Conservation (phyloP, 2,329 filamentous ascomycete genomes). For the Colletotrichum endophyticum region DNA sequence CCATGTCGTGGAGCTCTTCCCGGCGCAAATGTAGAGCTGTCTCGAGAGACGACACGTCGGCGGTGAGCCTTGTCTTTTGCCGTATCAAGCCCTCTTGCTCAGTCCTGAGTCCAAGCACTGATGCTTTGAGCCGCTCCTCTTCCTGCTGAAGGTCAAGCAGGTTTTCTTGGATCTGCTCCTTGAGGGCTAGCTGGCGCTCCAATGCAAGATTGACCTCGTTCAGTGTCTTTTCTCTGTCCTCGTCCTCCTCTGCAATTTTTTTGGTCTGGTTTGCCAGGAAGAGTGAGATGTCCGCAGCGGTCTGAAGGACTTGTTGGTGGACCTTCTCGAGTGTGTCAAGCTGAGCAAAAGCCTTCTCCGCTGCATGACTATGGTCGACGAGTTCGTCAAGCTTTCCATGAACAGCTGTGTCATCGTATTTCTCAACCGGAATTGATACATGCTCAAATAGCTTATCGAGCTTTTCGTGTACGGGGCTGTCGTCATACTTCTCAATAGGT, state of each 20-base stretch:
- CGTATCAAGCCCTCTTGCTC: slow-evolving; percentile 78
- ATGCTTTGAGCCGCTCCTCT: slow-evolving; percentile 57
- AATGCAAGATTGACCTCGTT: slow-evolving; percentile 82
- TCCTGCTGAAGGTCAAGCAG: slow-evolving; percentile 57
- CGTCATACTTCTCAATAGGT: slow-evolving; percentile 24
- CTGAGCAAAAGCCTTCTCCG: slow-evolving; percentile 74
- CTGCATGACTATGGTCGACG: slow-evolving; percentile 67
- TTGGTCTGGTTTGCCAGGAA: slow-evolving; percentile 81
- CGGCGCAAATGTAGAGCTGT: slow-evolving; percentile 87
- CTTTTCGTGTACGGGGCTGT: slow-evolving; percentile 29
- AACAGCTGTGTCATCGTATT: slow-evolving; percentile 28
- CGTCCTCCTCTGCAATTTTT: slow-evolving; percentile 77
- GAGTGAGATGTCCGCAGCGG: slow-evolving; percentile 81
- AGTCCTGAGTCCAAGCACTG: slow-evolving; percentile 61
- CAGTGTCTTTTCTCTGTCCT: slow-evolving; percentile 78
- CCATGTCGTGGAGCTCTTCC: slow-evolving; percentile 92
- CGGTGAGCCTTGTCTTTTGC: slow-evolving; percentile 80
- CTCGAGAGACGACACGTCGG: slow-evolving; percentile 89
- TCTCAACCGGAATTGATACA: slow-evolving; percentile 11
- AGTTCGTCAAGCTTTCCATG: slow-evolving; percentile 42
- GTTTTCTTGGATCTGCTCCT: slow-evolving; percentile 64
- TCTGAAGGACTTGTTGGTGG: slow-evolving; percentile 83
- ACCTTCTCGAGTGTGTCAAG: slow-evolving; percentile 87
- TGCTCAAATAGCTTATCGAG: slow-evolving; percentile 39
- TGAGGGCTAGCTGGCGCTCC: slow-evolving; percentile 74